Base-by-base conservation (phyloP, 163 green algal species). In the Scenedesmus sp. region DNA sequence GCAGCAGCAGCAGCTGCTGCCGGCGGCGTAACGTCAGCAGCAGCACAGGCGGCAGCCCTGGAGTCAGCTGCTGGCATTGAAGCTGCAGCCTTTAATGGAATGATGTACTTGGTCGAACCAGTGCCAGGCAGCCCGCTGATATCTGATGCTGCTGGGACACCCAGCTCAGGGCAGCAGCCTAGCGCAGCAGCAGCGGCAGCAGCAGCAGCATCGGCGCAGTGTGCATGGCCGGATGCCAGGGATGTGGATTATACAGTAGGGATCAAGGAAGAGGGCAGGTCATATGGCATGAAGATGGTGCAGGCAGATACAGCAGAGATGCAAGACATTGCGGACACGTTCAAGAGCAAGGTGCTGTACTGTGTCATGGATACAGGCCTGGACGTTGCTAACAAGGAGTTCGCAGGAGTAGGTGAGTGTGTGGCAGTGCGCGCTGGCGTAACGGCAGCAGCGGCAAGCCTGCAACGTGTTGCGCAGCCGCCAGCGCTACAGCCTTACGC, bases 311-410 rank as follows among this genome's bases (percentile, higher is more conserved):
- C 62, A 10, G 3, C 73, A 20, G 3, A 59, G 7, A 18, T 86
- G 8, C 2, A 64, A 8, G 55, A 34, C 3, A 16, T 91, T 16
- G 55, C 54, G 5, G 26, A 73, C 34, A 79, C 85, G 10, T 62
- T 56, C 70, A 84, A 70, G 6, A n/a, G n/a, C 23, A 83, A 86
- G 56, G 87, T 91, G 56, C 15, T 91, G 56, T 91, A n/a, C 67
- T 91, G 87, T 54, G 87, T 91, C 10, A 86, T 91, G 74, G 87
- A 91, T 55, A 85, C 74, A 62, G 87, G 87, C 2, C 74, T 91
- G 6, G 87, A 91, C 13, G 2, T 2, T 7, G 86, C n/a, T 0
- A 91, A 91, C 73, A 55, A 46, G n/a, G 87, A 91, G 23, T 91
- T 91, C 2, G 13, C 70, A 79, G 70, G 70, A 3, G 70, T 79